Percentiles rank a stretch among this genome's conserved stretches.
These are phyloP conservation scores for Aspergillus sp. DNA, from an alignment of 2,329 filamentous ascomycete species.

Conservation along the genomic window DNA sequence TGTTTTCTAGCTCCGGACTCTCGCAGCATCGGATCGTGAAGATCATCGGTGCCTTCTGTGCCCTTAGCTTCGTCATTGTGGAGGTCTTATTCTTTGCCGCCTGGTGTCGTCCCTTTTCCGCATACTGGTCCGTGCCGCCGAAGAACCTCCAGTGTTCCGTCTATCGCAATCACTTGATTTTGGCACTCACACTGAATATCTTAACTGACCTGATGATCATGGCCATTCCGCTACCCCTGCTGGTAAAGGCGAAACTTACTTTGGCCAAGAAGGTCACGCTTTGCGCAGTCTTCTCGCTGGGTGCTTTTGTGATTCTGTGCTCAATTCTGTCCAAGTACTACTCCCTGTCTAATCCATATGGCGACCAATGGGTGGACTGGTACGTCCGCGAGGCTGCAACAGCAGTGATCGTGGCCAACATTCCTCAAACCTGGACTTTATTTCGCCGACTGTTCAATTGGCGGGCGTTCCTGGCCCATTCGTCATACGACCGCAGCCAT, in stretches of 20 bases:
- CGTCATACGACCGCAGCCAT: slow-evolving; percentile 16
- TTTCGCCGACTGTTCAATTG: slow-evolving; percentile 51
- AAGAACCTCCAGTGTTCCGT: slow-evolving; percentile 48
- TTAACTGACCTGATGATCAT: slow-evolving; percentile 51
- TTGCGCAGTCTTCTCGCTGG: slow-evolving; percentile 58
- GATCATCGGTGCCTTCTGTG: slow-evolving; percentile 49
- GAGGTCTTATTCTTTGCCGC: slow-evolving; percentile 55
- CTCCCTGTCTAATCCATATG: slow-evolving; percentile 60
- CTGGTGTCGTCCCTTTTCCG: slow-evolving; percentile 56
- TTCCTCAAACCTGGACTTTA: slow-evolving; percentile 62
- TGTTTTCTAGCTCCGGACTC: slow-evolving; percentile 20
- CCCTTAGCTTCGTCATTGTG: slow-evolving; percentile 51
- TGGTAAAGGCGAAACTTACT: slow-evolving; percentile 45
- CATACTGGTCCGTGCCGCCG: slow-evolving; percentile 57
- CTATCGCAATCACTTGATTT: slow-evolving; percentile 53
- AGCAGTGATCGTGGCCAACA: slow-evolving; percentile 62
- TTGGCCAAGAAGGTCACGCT: slow-evolving; percentile 55
- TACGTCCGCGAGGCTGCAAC: slow-evolving; percentile 62
- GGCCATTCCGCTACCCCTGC: slow-evolving; percentile 50
- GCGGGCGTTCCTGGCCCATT: slow-evolving; percentile 31
- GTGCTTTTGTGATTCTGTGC: slow-evolving; percentile 58
- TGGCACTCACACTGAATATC: slow-evolving; percentile 52
- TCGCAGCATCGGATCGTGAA: slow-evolving; percentile 45
- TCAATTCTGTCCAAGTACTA: slow-evolving; percentile 64
- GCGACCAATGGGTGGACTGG: slow-evolving; percentile 60